phyloP scores from a whole-genome alignment of 1,284 basidiomycete genomes.

The Stereum hirsutum region DNA sequence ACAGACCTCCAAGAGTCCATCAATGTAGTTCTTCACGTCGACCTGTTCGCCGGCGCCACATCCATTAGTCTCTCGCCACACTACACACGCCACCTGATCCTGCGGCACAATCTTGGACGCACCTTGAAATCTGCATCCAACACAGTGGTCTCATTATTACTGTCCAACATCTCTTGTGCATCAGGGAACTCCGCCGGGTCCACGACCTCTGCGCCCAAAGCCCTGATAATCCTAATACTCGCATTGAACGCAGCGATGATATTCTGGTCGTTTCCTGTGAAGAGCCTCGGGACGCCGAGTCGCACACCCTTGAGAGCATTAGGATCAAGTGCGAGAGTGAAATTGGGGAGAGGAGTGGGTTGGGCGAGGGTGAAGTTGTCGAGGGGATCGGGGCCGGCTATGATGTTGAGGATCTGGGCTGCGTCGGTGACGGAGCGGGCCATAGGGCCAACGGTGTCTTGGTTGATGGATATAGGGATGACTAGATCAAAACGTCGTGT shows the following conservation, averaged over 20 bases:
- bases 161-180: conserved; percentile 38
- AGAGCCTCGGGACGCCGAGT: conserved; percentile 43
- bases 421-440: conserved; percentile 50
- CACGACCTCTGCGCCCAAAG: conserved; percentile 49
- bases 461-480: conserved; percentile 26
- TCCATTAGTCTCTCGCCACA: background rate
- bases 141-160: conserved; percentile 46
- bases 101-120: background rate
- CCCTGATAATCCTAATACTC: conserved; percentile 25
- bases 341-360: conserved; percentile 44
- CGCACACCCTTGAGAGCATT: conserved; percentile 45
- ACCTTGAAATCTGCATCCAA: conserved; percentile 51
- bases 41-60: conserved; percentile 24
- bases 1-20: conserved; percentile 21
- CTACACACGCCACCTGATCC: background rate
- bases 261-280: conserved; percentile 4
- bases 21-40: conserved; percentile 40
- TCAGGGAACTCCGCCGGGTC: conserved; percentile 56
- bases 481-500: background rate
- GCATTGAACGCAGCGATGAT: conserved; percentile 16
- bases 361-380: conserved; percentile 57
- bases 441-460: conserved; percentile 60
- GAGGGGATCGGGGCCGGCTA: conserved; percentile 49
- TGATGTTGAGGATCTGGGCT: conserved; percentile 46
- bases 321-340: conserved; percentile 37